Conservation (phyloP, 129 eudicot genomes). For the Deinandra increscens region DNA sequence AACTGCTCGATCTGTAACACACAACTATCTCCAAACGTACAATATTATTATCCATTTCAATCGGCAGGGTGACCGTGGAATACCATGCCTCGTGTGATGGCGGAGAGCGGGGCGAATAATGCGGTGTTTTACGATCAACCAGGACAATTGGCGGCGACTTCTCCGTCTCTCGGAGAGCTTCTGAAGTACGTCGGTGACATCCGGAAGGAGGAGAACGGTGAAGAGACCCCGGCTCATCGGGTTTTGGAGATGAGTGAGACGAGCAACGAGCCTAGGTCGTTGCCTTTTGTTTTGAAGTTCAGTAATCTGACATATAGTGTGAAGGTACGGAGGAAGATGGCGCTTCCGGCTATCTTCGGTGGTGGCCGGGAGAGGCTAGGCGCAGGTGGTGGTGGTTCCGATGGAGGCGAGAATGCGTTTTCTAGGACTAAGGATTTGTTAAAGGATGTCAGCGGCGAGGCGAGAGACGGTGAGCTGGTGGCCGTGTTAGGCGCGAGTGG, state of each 20-base stretch:
- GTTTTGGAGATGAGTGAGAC: constrained; percentile 44
- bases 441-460: constrained; percentile 85
- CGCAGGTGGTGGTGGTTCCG: constrained; percentile 24
- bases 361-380: constrained; percentile 13
- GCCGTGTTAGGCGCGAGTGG: constrained; percentile 96
- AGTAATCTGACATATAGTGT: constrained; percentile 48
- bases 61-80: not conserved
- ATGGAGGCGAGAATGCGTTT: constrained; percentile 31
- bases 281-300: constrained; percentile 56
- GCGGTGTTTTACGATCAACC: constrained; percentile 22
- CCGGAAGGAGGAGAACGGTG: constrained; percentile 31
- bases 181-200: constrained; percentile 42
- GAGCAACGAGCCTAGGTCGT: constrained; percentile 40
- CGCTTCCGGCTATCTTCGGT: constrained; percentile 18
- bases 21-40: not conserved
- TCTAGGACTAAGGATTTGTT: constrained; percentile 53
- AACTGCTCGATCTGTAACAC: constrained; percentile 11
- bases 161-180: constrained; percentile 41
- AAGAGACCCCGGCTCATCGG: constrained; percentile 44
- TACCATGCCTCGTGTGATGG: constrained; percentile 30
- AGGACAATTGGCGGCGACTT: constrained; percentile 23
- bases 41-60: not conserved
- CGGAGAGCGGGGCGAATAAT: constrained; percentile 20
- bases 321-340: constrained; percentile 36
- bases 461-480: constrained; percentile 77